A percentile compares a stretch with the other conserved stretches of the same genome.
phyloP scores from a whole-genome alignment of 1,284 basidiomycete genomes.

The Gymnopus androsaceus region DNA sequence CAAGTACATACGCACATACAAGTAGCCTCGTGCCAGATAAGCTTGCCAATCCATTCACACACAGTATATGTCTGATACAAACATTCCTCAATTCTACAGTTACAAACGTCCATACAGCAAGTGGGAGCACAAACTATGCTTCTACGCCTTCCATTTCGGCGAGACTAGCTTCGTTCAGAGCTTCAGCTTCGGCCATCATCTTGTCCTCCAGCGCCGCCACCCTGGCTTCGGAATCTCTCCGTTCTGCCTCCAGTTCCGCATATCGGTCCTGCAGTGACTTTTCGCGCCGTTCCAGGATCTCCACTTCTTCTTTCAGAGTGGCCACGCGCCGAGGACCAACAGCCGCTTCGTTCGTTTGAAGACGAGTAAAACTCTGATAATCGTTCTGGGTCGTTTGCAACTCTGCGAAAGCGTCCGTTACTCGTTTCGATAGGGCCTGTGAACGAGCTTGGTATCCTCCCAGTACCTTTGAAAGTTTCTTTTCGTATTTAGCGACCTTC shows the following conservation, averaged over 20 bases:
- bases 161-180: constrained; percentile 73
- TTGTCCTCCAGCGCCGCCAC: constrained; percentile 71
- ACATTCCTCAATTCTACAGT: neutral
- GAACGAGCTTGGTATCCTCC: constrained; percentile 90
- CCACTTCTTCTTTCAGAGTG: constrained; percentile 82
- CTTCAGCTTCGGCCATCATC: constrained; percentile 81
- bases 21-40: constrained; percentile 13
- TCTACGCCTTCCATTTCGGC: constrained; percentile 50
- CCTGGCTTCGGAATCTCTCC: constrained; percentile 62
- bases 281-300: constrained; percentile 75
- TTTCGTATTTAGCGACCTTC: constrained; percentile 86
- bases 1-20: neutral
- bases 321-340: constrained; percentile 77
- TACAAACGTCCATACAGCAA: neutral
- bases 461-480: constrained; percentile 85
- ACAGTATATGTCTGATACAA: neutral
- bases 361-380: constrained; percentile 73
- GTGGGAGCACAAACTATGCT: neutral
- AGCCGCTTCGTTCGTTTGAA: constrained; percentile 72
- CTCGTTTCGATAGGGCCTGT: constrained; percentile 65
- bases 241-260: constrained; percentile 77
- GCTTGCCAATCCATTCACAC: neutral
- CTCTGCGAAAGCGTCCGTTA: constrained; percentile 71
- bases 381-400: constrained; percentile 71
- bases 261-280: constrained; percentile 77